Evolutionary conservation across 2,329 filamentous ascomycete genomes (phyloP).

Genomic region (Paradendryphiella salina): DNA sequence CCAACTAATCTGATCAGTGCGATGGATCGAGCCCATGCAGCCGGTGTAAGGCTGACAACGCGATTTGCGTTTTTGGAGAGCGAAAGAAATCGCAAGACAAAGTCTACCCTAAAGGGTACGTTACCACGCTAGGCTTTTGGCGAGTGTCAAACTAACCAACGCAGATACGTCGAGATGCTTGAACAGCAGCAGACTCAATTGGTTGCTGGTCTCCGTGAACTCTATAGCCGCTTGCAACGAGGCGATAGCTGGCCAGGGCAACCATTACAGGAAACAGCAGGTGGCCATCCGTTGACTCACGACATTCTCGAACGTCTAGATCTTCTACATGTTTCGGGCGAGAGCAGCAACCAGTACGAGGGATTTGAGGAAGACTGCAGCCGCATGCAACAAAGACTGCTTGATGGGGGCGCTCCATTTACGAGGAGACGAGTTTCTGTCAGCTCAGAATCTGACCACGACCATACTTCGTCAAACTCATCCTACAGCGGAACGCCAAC

Average conservation of each 20-base stretch:
- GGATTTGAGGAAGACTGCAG: conserved; percentile 63
- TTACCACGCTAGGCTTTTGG: background rate
- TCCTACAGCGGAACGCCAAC: conserved; percentile 47
- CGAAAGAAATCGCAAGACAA: conserved; percentile 69
- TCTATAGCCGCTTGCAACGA: conserved; percentile 58
- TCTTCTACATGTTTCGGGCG: conserved; percentile 57
- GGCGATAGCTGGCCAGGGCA: conserved; percentile 61
- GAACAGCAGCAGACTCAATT: conserved; percentile 67
- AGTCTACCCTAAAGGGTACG: conserved; percentile 68
- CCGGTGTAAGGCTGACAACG: conserved; percentile 65
- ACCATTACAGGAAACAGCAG: conserved; percentile 56
- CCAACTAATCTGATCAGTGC: conserved; percentile 50
- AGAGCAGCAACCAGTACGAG: conserved; percentile 51
- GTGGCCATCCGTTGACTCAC: conserved; percentile 63
- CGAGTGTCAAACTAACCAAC: conserved; percentile 11
- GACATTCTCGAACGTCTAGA: conserved; percentile 64
- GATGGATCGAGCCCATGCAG: conserved; percentile 65
- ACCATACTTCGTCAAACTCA: conserved; percentile 48
- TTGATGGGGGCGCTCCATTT: conserved; percentile 56
- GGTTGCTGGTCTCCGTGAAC: conserved; percentile 62
- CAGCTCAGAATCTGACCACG: conserved; percentile 62
- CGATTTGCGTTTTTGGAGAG: conserved; percentile 67
- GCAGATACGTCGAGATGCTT: conserved; percentile 67
- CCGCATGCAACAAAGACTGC: conserved; percentile 59
- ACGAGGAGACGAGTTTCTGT: conserved; percentile 59